These are phyloP conservation scores for Phytophthora foliorum DNA, from an alignment of 352 stramenopile genomes.

Conservation along the genomic window DNA sequence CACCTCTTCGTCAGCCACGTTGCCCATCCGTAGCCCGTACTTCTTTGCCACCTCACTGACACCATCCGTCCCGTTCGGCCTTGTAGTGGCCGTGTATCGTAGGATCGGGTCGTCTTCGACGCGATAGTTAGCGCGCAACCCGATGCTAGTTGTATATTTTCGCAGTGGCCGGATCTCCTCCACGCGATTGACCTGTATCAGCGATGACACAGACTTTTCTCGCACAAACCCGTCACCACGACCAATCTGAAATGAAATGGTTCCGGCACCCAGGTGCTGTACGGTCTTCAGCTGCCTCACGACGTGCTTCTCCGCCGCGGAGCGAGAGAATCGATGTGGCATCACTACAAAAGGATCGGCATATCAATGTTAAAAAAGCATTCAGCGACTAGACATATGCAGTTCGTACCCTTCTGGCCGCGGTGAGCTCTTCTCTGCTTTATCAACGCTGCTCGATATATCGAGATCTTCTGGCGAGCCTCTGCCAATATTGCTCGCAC, in stretches of 20 bases:
- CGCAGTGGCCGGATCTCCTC: conserved; percentile 26
- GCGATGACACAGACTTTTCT: conserved; percentile 26
- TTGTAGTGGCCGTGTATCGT: conserved; percentile 67
- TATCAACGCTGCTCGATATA: conserved; percentile 29
- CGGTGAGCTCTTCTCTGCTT: conserved; percentile 8
- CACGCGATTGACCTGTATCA: conserved; percentile 29
- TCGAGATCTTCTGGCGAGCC: conserved; percentile 33
- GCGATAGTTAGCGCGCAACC: conserved; percentile 48
- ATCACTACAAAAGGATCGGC: conserved; percentile 8
- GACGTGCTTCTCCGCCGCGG: conserved; percentile 17
- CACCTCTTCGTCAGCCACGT: conserved; percentile 50
- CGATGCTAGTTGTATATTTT: conserved; percentile 48
- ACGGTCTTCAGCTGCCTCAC: conserved; percentile 17
- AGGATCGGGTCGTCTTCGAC: conserved; percentile 77
- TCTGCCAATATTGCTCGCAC: conserved; percentile 41
- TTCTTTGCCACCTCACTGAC: conserved; percentile 31
- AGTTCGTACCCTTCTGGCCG: conserved; percentile 21
- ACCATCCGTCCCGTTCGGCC: conserved; percentile 37
- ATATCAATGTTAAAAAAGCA: conserved; percentile 11
- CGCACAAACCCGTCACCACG: conserved; percentile 17
- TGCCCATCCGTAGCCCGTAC: conserved; percentile 21
- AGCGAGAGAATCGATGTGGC: conserved; percentile 14
- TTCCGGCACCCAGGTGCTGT: not conserved
- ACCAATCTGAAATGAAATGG: conserved; percentile 31
- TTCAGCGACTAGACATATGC: not conserved